Evolutionary conservation across 495 filamentous ascomycete species (phyloP).

Genomic region (Podospora sp.): DNA sequence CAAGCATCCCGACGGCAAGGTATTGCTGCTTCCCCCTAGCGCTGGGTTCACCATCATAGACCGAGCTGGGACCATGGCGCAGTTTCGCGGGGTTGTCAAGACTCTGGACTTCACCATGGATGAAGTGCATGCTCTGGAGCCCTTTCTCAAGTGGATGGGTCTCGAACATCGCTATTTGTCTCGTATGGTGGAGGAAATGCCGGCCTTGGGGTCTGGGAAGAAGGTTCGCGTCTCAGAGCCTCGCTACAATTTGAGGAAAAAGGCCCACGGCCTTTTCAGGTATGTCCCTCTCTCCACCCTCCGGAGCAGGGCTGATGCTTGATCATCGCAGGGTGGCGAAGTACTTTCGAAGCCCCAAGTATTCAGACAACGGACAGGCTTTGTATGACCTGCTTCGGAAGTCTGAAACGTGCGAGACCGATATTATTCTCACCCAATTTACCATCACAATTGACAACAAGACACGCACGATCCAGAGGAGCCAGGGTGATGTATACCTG

Average conservation of each 20-base stretch:
- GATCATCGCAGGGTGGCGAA: slow-evolving; percentile 32
- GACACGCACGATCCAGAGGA: slow-evolving; percentile 24
- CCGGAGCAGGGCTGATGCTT: no score
- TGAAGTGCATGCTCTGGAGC: slow-evolving; percentile 35
- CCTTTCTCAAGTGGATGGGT: slow-evolving; percentile 38
- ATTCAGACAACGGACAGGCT: slow-evolving; percentile 20
- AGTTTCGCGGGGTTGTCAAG: slow-evolving; percentile 33
- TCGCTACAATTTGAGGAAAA: slow-evolving; percentile 32
- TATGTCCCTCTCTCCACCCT: no score
- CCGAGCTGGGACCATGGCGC: slow-evolving; percentile 30
- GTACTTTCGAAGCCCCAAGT: slow-evolving; percentile 38
- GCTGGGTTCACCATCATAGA: slow-evolving; percentile 42
- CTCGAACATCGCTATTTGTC: slow-evolving; percentile 41
- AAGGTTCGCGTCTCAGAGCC: slow-evolving; percentile 29
- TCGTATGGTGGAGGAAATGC: slow-evolving; percentile 35
- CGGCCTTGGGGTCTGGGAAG: slow-evolving; percentile 28
- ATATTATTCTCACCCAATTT: slow-evolving; percentile 36
- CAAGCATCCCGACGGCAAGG: slow-evolving; percentile 3
- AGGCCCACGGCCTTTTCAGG: slow-evolving; percentile 42
- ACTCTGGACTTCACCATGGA: slow-evolving; percentile 41
- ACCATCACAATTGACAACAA: slow-evolving; percentile 30
- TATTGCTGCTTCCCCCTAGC: slow-evolving; percentile 15
- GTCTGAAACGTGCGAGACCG: slow-evolving; percentile 34
- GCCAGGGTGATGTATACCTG: slow-evolving; percentile 38
- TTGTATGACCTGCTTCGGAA: slow-evolving; percentile 38